phyloP scores from a whole-genome alignment of 2,329 filamentous ascomycete genomes.

The Penicillium griseofulvum region DNA sequence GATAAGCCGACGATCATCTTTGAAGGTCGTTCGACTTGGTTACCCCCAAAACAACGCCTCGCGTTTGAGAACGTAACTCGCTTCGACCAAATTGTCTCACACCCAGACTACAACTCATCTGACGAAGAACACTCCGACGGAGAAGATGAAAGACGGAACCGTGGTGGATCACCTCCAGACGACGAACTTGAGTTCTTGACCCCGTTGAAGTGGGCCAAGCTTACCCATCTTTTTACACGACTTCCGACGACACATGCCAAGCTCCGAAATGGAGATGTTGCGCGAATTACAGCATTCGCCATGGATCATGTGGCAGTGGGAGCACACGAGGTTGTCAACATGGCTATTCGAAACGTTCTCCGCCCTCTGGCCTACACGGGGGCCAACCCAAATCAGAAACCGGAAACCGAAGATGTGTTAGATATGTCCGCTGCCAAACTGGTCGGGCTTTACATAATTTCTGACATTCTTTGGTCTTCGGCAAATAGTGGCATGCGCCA shows the following conservation, averaged over 20 bases:
- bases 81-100: slow-evolving; percentile 76
- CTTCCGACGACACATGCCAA: slow-evolving; percentile 72
- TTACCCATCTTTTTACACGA: slow-evolving; percentile 78
- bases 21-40: slow-evolving; percentile 75
- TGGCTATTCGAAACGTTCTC: slow-evolving; percentile 79
- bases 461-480: slow-evolving; percentile 76
- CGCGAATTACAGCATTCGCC: slow-evolving; percentile 80
- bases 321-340: slow-evolving; percentile 85
- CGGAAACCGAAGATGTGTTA: slow-evolving; percentile 44
- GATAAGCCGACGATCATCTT: slow-evolving; percentile 62
- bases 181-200: slow-evolving; percentile 69
- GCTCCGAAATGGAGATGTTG: slow-evolving; percentile 80
- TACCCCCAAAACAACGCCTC: slow-evolving; percentile 68
- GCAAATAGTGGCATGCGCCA: slow-evolving; percentile 73
- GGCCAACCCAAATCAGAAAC: slow-evolving; percentile 59
- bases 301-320: slow-evolving; percentile 82
- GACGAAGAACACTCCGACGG: slow-evolving; percentile 69
- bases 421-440: slow-evolving; percentile 73
- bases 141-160: slow-evolving; percentile 45
- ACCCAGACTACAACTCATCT: slow-evolving; percentile 81
- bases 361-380: slow-evolving; percentile 71
- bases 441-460: slow-evolving; percentile 76
- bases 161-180: slow-evolving; percentile 42
- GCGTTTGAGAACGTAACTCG: slow-evolving; percentile 76
- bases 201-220: slow-evolving; percentile 77